Evolutionary conservation across 805 yeast species (phyloP).

Genomic region (Suhomyces kilbournensis): DNA sequence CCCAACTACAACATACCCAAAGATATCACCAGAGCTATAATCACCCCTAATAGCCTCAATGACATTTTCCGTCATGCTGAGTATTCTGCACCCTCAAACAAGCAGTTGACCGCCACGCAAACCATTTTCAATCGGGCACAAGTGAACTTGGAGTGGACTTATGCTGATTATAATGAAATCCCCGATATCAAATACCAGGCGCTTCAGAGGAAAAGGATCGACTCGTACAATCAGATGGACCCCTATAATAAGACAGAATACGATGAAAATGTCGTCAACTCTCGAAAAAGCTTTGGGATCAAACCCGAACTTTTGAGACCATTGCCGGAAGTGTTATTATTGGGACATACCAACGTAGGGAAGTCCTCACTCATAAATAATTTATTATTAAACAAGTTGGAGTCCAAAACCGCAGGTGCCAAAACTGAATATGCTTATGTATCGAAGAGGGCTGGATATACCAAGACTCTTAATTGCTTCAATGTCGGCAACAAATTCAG

Average conservation of each 20-base stretch:
- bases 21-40: conserved; percentile 4
- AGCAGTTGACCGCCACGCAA: conserved; percentile 22
- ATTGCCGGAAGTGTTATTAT: conserved; percentile 67
- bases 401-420: conserved; percentile 22
- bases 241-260: conserved; percentile 24
- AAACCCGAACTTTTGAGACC: conserved; percentile 29
- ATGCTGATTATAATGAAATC: conserved; percentile 48
- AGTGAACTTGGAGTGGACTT: conserved; percentile 59
- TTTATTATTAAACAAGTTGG: conserved; percentile 42
- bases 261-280: conserved; percentile 13
- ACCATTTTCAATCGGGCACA: conserved; percentile 43
- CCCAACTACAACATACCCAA: conserved; percentile 1
- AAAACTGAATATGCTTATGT: conserved; percentile 48
- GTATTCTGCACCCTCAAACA: conserved; percentile 10
- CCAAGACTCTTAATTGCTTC: conserved; percentile 67
- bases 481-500: conserved; percentile 62
- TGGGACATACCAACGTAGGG: conserved; percentile 86
- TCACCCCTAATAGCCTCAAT: conserved; percentile 24
- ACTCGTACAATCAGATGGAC: conserved; percentile 17
- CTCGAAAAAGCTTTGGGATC: conserved; percentile 30
- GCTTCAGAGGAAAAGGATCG: conserved; percentile 13
- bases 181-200: conserved; percentile 50
- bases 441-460: conserved; percentile 54
- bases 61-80: conserved; percentile 16
- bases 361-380: conserved; percentile 75